Evolutionary conservation across 495 filamentous ascomycete species (phyloP), one percentile per base, ranked within the genome.

Genomic region (Trichoderma virens): DNA sequence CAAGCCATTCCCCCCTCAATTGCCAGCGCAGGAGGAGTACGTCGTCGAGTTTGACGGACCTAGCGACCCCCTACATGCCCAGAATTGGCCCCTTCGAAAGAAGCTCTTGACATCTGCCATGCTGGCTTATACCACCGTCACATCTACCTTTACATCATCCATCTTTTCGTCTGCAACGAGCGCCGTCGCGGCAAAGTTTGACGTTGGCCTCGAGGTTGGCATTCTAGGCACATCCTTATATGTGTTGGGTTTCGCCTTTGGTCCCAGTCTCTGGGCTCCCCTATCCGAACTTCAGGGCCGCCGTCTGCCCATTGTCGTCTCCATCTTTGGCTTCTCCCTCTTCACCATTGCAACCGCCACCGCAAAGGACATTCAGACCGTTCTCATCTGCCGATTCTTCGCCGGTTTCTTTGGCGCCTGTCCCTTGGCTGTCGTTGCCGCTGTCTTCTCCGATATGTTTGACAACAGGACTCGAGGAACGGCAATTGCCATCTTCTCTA

Each of bases 381-480:
- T 94, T 11, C 78, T 96, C 62, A 85, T 96, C 66, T 89, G 85
- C 67, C 88, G 92, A 28, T 96, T 96, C 79, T 96, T 91, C 70
- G 85, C 81, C 61, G 92, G 92, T 59, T 84, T 86, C 72, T 85
- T 82, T 67, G 91, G 90, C 35, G 87, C 89, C 47, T 90, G 85
- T 71, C 91, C 92, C 0, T 71, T 96, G 7, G 86, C 92, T 25
- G 86, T 96, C 56, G 92, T 96, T 1, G 92, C 87, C 3, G 92
- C 92, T 27, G 84, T 95, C 60, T 94, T 96, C 75, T 88, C 89
- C 2, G 92, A 97, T 72, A 90, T 96, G 80, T 96, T 91, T 69
- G 82, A 90, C 70, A 91, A 93, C 70, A 81, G 84, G 13, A 85
- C 85, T 8, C 83, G 92, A 64, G 92, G 92, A 60, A 75, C 92